Conservation (phyloP, 2,329 filamentous ascomycete genomes). For the Beauveria sp. region DNA sequence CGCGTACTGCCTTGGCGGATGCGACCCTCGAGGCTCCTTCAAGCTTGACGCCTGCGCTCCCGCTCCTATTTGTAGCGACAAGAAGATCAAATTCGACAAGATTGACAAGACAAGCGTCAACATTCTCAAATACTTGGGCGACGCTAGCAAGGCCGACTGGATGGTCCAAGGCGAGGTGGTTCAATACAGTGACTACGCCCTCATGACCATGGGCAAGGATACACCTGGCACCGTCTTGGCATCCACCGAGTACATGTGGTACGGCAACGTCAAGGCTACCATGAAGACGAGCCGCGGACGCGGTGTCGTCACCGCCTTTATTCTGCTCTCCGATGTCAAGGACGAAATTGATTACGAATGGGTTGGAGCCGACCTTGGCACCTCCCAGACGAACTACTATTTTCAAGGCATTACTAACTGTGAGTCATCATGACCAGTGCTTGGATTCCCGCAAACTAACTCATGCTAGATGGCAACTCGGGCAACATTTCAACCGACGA, state of each 20-base stretch:
- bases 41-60: conserved; percentile 79
- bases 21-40: conserved; percentile 80
- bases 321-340: conserved; percentile 89
- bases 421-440: conserved; percentile 37
- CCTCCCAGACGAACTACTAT: conserved; percentile 92
- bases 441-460: conserved; percentile 1
- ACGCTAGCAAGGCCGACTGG: conserved; percentile 76
- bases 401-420: conserved; percentile 89
- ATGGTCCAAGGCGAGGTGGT: conserved; percentile 74
- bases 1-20: conserved; percentile 92
- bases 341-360: conserved; percentile 99
- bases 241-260: conserved; percentile 87
- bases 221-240: conserved; percentile 84
- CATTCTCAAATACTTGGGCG: conserved; percentile 79
- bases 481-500: conserved; percentile 61
- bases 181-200: conserved; percentile 57
- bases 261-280: conserved; percentile 80
- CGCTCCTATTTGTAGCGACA: conserved; percentile 70
- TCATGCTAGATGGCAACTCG: conserved; percentile 60
- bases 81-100: conserved; percentile 64
- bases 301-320: conserved; percentile 96
- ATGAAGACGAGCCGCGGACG: conserved; percentile 77
- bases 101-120: conserved; percentile 57
- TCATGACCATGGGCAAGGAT: conserved; percentile 83
- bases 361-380: conserved; percentile 68